phyloP scores from a whole-genome alignment of 2,329 filamentous ascomycete species.

The Cytospora piceicola region DNA sequence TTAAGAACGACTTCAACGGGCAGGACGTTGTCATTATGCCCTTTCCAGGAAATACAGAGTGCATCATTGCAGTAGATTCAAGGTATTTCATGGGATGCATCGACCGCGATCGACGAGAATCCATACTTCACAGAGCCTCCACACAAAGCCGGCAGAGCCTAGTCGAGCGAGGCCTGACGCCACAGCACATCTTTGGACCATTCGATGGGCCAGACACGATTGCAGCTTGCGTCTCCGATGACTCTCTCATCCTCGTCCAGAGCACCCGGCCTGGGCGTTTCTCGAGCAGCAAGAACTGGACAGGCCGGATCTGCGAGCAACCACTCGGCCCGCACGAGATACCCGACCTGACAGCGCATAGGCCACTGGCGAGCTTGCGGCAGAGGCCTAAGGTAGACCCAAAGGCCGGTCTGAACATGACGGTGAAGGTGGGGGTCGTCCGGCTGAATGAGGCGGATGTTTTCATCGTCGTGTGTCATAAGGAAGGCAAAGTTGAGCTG shows the following conservation, averaged over 20 bases:
- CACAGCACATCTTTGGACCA: background rate
- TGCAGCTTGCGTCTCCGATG: background rate
- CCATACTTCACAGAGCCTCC: background rate
- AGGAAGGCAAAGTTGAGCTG: slow-evolving; percentile 14
- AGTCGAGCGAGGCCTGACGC: background rate
- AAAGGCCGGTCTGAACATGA: background rate
- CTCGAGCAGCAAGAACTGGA: background rate
- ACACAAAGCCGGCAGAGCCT: background rate
- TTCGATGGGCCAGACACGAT: background rate
- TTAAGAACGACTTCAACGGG: slow-evolving; percentile 11
- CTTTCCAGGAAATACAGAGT: slow-evolving; percentile 7
- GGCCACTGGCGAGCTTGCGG: background rate
- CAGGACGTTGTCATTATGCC: slow-evolving; percentile 15
- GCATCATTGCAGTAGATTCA: slow-evolving; percentile 12
- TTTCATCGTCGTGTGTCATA: slow-evolving; percentile 8
- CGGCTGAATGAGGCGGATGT: background rate
- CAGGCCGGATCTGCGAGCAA: slow-evolving; percentile 2
- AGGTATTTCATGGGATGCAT: slow-evolving; percentile 16
- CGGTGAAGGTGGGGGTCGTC: slow-evolving; percentile 9
- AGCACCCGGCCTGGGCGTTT: background rate
- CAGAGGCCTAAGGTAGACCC: background rate
- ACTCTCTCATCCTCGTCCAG: slow-evolving; percentile 8
- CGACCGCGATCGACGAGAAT: slow-evolving; percentile 1
- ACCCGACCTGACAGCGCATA: background rate
- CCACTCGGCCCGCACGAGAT: background rate